Evolutionary conservation across 2,329 filamentous ascomycete species (phyloP), one percentile per base, ranked within the genome.

Genomic region (Arachnomyces sp.): DNA sequence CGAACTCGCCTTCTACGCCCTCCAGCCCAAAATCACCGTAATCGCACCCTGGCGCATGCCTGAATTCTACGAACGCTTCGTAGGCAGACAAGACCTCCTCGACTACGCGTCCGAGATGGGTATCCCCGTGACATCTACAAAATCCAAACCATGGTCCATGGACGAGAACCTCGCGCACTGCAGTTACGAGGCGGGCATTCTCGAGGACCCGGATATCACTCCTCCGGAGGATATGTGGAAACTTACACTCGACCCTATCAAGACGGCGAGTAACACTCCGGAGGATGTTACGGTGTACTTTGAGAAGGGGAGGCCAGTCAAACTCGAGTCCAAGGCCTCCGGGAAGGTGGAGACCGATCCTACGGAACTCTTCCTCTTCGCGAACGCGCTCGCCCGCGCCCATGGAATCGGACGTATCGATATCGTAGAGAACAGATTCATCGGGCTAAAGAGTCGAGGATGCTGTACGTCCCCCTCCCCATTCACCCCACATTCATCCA

Each of bases 141-240:
- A 68, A 51, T 50, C 56, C 58, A 81, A 81, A 66, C 80, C 79
- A 38, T 84, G 77, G 76, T 72, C 64, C 41, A 66, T 76, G 73
- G 77, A 79, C 53, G 76, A 79, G 64, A 83, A 84, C 54, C 50
- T 85, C 53, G 82, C 80, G 41, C 84, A 90, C 54, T 67, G 64
- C 60, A 63, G 57, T 45, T 93, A 92, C 63, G 86, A 93, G 70
- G 81, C 81, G 38, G 84, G 84, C 57, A 81, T 64, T 37, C 49
- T 65, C 38, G 64, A 67, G 51, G 63, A 79, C 52, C 75, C 76
- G 43, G 52, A 65, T 57, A 68, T 73, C 52, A 78, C 80, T 43
- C 77, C 84, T 29, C 83, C 84, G 40, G 71, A 75, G 51, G 82
- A 89, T 60, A 84, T 90, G 79, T 90, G 85, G 85, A 89, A 78